These are phyloP conservation scores for Penicillium brasilianum DNA, from an alignment of 2,329 filamentous ascomycete species.

Conservation along the genomic window DNA sequence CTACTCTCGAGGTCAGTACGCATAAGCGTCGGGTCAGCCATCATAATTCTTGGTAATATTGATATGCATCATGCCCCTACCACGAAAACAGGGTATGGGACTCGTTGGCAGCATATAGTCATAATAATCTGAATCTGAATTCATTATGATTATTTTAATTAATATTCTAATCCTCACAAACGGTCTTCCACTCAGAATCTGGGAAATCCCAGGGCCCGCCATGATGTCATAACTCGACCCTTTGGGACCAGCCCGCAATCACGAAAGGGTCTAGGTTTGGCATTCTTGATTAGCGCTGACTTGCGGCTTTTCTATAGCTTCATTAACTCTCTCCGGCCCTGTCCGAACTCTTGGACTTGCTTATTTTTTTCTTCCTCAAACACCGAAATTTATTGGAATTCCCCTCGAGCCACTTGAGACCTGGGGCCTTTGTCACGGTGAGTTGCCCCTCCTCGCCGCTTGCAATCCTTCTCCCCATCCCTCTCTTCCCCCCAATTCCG, in stretches of 20 bases:
- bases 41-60: not conserved
- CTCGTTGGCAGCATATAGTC: not conserved
- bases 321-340: not conserved
- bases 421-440: not conserved
- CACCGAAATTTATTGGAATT: not conserved
- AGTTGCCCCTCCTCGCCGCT: conserved; percentile 9
- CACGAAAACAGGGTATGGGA: not conserved
- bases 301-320: not conserved
- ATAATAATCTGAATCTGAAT: not conserved
- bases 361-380: not conserved
- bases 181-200: no score
- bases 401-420: not conserved
- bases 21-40: not conserved
- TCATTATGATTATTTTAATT: not conserved
- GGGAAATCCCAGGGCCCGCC: not conserved
- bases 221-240: conserved; percentile 10
- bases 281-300: no score
- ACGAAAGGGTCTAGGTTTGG: not conserved
- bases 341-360: not conserved
- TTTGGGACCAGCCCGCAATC: not conserved
- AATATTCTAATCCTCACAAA: not conserved
- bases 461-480: conserved; percentile 10
- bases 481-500: conserved; percentile 2
- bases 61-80: no score
- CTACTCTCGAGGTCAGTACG: no score